Conservation (phyloP, 371 early-diverging fungal species). For the Cokeromyces recurvatus region DNA sequence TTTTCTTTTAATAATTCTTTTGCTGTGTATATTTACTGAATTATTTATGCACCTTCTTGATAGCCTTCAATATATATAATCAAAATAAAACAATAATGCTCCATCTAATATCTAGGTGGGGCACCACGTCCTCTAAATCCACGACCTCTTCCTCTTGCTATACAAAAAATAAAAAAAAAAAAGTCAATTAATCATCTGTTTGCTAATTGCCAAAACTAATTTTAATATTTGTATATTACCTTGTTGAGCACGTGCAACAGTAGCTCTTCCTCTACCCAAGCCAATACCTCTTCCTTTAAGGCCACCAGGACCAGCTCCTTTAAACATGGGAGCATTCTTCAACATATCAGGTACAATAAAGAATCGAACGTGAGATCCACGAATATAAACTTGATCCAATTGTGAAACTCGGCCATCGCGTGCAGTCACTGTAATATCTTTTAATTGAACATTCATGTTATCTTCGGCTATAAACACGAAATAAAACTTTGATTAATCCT, state of each 20-base stretch:
- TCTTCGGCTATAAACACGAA: slow-evolving; percentile 95
- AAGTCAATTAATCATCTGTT: not conserved
- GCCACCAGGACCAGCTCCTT: slow-evolving; percentile 74
- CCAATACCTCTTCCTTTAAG: slow-evolving; percentile 85
- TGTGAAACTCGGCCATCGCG: slow-evolving; percentile 89
- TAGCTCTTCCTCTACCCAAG: slow-evolving; percentile 81
- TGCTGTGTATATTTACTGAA: too few relatives aligned
- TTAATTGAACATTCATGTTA: slow-evolving; percentile 97
- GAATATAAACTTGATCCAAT: slow-evolving; percentile 93
- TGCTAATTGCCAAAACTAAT: too few relatives aligned
- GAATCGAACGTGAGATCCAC: slow-evolving; percentile 95
- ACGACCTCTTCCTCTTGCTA: slow-evolving; percentile 49
- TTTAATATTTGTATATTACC: slow-evolving; percentile 4
- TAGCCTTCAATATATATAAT: too few relatives aligned
- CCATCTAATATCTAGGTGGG: too few relatives aligned
- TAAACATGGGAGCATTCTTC: slow-evolving; percentile 98
- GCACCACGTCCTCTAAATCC: slow-evolving; percentile 43
- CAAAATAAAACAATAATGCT: too few relatives aligned
- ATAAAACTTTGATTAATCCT: too few relatives aligned
- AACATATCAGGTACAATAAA: slow-evolving; percentile 98
- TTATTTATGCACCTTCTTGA: too few relatives aligned
- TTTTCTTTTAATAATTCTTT: too few relatives aligned
- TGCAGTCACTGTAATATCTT: slow-evolving; percentile 87
- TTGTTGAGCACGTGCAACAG: slow-evolving; percentile 79
- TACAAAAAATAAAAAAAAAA: not conserved